Evolutionary conservation across 129 eudicot species (phyloP).

Genomic region (Rutidosis leptorrhynchoides): DNA sequence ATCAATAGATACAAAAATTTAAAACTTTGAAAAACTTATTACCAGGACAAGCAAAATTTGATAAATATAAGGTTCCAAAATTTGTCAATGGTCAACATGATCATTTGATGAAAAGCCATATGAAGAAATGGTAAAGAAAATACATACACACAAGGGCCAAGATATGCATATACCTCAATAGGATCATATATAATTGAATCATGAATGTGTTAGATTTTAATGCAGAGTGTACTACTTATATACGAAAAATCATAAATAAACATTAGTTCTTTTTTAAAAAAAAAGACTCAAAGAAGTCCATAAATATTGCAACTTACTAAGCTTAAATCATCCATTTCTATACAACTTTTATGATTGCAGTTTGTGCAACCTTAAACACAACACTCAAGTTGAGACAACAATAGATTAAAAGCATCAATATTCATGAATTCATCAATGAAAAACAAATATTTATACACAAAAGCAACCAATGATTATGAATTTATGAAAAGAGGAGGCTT

Average conservation of each 20-base stretch:
- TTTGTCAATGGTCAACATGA: slow-evolving; percentile 3
- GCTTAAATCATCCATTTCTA: background rate
- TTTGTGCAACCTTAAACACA: no score
- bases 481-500: background rate
- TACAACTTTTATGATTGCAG: background rate
- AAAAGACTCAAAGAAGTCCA: background rate
- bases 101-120: slow-evolving; percentile 1
- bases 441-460: slow-evolving; percentile 11
- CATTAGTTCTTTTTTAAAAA: background rate
- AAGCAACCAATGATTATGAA: background rate
- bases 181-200: background rate
- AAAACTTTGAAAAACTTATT: background rate
- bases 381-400: slow-evolving; percentile 8
- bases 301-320: background rate
- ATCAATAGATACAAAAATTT: background rate
- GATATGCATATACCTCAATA: background rate
- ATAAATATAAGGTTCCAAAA: background rate
- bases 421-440: background rate
- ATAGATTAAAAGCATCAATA: background rate
- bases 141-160: background rate
- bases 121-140: background rate
- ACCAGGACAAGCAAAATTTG: background rate
- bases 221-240: slow-evolving; percentile 1
- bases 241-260: slow-evolving; percentile 4
- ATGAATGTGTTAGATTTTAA: slow-evolving; percentile 1